Evolutionary conservation across 2,329 filamentous ascomycete genomes (phyloP).

Genomic region (Exophiala xenobiotica): DNA sequence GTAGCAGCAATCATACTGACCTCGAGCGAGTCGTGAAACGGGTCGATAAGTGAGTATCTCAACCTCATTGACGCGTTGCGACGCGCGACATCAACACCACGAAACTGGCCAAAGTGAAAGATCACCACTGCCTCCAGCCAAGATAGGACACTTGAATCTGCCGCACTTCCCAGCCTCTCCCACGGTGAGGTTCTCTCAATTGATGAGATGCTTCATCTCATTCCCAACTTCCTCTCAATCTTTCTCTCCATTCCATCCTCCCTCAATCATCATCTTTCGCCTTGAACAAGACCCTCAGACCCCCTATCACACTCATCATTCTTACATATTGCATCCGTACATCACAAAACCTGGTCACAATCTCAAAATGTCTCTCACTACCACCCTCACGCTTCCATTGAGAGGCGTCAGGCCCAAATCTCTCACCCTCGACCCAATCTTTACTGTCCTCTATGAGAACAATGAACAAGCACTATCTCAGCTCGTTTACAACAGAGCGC

Average conservation of each 20-base stretch:
- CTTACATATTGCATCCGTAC: neutral
- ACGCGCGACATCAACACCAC: neutral
- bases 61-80: neutral
- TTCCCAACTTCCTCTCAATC: too few species aligned
- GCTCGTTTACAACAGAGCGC: conserved; percentile 13
- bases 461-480: conserved; percentile 13
- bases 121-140: neutral
- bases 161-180: neutral
- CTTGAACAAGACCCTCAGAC: too few species aligned
- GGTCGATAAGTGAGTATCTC: neutral
- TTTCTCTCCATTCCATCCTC: neutral
- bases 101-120: neutral
- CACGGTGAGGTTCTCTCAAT: too few species aligned
- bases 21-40: neutral
- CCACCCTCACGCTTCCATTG: conserved; percentile 16
- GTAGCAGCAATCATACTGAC: too few species aligned
- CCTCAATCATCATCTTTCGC: neutral
- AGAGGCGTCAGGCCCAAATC: conserved; percentile 4
- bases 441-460: conserved; percentile 23
- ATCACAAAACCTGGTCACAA: neutral
- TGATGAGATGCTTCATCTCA: too few species aligned
- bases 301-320: neutral
- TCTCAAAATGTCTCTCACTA: conserved; percentile 9
- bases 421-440: conserved; percentile 15
- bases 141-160: neutral